Conservation (phyloP, 2,329 filamentous ascomycete species). For the Calycina marina region DNA sequence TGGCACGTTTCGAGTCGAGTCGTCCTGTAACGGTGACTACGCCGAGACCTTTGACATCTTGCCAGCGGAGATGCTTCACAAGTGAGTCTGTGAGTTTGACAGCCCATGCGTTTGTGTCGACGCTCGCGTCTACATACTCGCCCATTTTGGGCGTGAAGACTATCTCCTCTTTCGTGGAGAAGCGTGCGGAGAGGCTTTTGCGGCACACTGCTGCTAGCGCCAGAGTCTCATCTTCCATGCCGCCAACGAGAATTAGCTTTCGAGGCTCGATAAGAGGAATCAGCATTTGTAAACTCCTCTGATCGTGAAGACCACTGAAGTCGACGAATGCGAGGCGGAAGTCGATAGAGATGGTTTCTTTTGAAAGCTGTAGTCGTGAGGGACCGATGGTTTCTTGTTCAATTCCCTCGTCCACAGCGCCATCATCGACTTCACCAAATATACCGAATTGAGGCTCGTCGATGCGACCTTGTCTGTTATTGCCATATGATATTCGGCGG, state of each 20-base stretch:
- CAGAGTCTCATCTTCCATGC: slow-evolving; percentile 63
- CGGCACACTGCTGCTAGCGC: slow-evolving; percentile 69
- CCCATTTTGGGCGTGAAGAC: slow-evolving; percentile 76
- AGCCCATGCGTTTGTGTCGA: slow-evolving; percentile 95
- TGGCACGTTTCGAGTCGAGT: slow-evolving; percentile 37
- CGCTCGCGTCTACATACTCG: slow-evolving; percentile 68
- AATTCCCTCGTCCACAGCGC: slow-evolving; percentile 43
- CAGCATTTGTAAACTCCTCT: slow-evolving; percentile 84
- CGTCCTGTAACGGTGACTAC: slow-evolving; percentile 85
- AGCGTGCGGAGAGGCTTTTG: slow-evolving; percentile 39
- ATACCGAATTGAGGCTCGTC: slow-evolving; percentile 24
- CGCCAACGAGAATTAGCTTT: slow-evolving; percentile 85
- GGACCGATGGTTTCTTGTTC: slow-evolving; percentile 46
- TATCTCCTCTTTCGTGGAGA: slow-evolving; percentile 29
- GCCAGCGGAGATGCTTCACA: slow-evolving; percentile 82
- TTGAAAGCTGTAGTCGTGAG: slow-evolving; percentile 55
- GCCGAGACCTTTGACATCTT: slow-evolving; percentile 76
- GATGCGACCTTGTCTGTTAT: slow-evolving; percentile 43
- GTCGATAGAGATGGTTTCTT: slow-evolving; percentile 50
- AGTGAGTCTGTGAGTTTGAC: slow-evolving; percentile 78
- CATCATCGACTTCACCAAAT: slow-evolving; percentile 25
- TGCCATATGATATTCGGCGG: slow-evolving; percentile 28
- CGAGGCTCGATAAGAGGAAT: slow-evolving; percentile 87
- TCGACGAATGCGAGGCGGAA: slow-evolving; percentile 78
- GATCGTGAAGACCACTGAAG: slow-evolving; percentile 84